phyloP scores from a whole-genome alignment of 2,329 filamentous ascomycete species.

The Cladosporium velox region DNA sequence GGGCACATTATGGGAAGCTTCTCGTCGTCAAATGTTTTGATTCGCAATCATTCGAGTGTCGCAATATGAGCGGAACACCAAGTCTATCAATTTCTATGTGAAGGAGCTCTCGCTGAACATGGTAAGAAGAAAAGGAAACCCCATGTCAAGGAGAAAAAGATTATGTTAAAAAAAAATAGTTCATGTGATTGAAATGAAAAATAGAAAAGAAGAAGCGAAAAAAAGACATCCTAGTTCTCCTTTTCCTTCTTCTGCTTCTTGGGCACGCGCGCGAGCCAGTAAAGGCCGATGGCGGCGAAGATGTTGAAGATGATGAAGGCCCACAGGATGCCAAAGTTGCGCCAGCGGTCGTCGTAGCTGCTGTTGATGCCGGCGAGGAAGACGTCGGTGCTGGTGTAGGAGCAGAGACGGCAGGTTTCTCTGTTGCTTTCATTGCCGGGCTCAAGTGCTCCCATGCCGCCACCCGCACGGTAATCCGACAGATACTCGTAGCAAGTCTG shows the following conservation, averaged over 20 bases:
- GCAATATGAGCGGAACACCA: not conserved
- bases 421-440: slow-evolving; percentile 31
- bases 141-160: not conserved
- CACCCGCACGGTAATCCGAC: not conserved
- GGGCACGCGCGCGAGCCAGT: slow-evolving; percentile 58
- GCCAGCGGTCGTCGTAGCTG: slow-evolving; percentile 50
- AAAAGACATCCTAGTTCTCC: not conserved
- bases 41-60: not conserved
- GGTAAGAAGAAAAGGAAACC: not conserved
- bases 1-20: not conserved
- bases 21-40: not conserved
- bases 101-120: not conserved
- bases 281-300: slow-evolving; percentile 51
- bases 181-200: not conserved
- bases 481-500: slow-evolving; percentile 45
- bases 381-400: slow-evolving; percentile 45
- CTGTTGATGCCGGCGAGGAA: slow-evolving; percentile 47
- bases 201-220: not conserved
- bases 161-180: not conserved
- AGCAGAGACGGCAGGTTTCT: slow-evolving; percentile 44
- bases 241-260: slow-evolving; percentile 46
- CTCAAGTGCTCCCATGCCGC: not conserved
- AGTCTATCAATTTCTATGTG: not conserved
- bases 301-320: slow-evolving; percentile 56
- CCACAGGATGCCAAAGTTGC: slow-evolving; percentile 57